Conservation (phyloP, 805 yeast species). For the Starmera caribaea region DNA sequence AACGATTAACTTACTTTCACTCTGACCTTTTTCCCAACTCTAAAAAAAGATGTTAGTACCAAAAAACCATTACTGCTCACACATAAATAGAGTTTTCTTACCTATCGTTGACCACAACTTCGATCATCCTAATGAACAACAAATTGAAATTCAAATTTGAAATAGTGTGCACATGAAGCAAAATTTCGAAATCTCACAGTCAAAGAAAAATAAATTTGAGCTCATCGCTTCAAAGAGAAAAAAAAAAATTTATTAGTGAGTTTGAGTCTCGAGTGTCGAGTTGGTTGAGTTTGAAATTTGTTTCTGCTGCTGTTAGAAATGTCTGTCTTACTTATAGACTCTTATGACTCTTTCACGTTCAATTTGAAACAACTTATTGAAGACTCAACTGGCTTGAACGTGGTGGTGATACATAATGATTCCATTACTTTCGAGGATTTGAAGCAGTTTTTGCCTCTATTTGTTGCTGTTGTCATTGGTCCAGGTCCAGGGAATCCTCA, state of each 20-base stretch:
- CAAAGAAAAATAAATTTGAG: background rate
- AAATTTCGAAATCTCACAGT: background rate
- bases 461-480: constrained; percentile 78
- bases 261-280: too few species aligned
- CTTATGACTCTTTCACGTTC: constrained; percentile 91
- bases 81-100: constrained; percentile 16
- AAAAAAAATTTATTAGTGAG: background rate
- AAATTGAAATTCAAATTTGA: too few species aligned
- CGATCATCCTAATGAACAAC: constrained; percentile 39
- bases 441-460: constrained; percentile 31
- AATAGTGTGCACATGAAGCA: too few species aligned
- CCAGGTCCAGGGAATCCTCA: constrained; percentile 97
- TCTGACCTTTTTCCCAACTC: constrained; percentile 78
- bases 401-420: constrained; percentile 28
- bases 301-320: constrained; percentile 12
- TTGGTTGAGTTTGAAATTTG: too few species aligned
- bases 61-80: too few species aligned
- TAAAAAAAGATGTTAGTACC: constrained; percentile 13
- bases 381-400: constrained; percentile 32
- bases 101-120: constrained; percentile 64
- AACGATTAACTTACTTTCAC: constrained; percentile 42
- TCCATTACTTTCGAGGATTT: constrained; percentile 28
- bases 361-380: constrained; percentile 61
- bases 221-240: background rate
- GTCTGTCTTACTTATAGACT: constrained; percentile 69